Percentiles rank a stretch among this genome's conserved stretches.
These are phyloP conservation scores for Starmera dryadoides DNA, from an alignment of 805 yeast genomes.

Conservation along the genomic window DNA sequence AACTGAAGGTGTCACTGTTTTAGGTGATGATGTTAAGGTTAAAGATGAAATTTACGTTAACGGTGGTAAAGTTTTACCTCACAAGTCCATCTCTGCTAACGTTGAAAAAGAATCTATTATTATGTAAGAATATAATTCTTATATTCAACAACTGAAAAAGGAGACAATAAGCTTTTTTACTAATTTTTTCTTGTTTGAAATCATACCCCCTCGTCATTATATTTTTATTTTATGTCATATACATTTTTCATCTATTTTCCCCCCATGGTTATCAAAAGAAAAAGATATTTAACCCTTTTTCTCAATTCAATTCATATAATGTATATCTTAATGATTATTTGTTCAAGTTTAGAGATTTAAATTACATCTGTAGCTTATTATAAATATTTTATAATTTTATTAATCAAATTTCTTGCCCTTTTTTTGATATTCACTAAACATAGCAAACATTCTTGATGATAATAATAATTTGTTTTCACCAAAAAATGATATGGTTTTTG, in stretches of 20 bases:
- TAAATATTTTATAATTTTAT: no score
- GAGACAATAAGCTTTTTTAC: no score
- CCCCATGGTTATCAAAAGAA: no score
- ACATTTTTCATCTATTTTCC: neutral
- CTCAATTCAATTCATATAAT: neutral
- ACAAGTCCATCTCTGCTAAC: constrained; percentile 91
- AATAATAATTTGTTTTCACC: constrained; percentile 4
- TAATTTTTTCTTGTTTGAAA: no score
- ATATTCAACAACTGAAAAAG: no score
- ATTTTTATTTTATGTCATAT: no score
- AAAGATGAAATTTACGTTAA: constrained; percentile 98
- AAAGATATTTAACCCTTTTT: neutral
- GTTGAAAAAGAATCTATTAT: constrained; percentile 97
- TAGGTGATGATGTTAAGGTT: constrained; percentile 98
- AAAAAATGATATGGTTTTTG: constrained; percentile 6
- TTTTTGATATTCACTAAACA: constrained; percentile 5
- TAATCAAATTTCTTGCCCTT: no score
- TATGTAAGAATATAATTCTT: constrained; percentile 51
- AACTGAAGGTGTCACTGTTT: constrained; percentile 93
- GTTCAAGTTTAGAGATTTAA: neutral
- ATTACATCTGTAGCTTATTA: neutral
- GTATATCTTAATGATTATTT: neutral
- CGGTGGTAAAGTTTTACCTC: constrained; percentile 99
- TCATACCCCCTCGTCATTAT: no score
- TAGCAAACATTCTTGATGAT: constrained; percentile 4